phyloP scores from a whole-genome alignment of 441 rosid species.

The Isatis lusitanica region DNA sequence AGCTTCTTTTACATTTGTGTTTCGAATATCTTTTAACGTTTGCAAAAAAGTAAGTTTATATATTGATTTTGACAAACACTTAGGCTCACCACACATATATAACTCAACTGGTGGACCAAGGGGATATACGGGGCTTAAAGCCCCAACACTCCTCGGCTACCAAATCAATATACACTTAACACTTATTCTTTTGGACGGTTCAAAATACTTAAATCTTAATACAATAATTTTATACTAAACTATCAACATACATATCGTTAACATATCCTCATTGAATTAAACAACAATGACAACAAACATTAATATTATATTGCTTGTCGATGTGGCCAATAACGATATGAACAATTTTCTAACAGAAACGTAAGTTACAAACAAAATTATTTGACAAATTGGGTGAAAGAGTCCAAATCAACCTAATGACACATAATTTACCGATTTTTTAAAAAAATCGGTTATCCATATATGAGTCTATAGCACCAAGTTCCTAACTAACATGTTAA shows the following conservation, averaged over 20 bases:
- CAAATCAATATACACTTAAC: not conserved
- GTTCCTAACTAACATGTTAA: not conserved
- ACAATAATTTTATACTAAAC: not conserved
- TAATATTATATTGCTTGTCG: not conserved
- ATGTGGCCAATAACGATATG: not conserved
- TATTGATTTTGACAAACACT: too few species aligned
- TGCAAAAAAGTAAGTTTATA: too few species aligned
- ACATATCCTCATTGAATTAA: not conserved
- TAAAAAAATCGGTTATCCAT: not conserved
- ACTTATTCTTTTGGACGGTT: too few species aligned
- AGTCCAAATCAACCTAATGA: not conserved
- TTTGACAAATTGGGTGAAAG: not conserved
- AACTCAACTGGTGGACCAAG: not conserved
- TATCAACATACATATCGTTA: too few species aligned
- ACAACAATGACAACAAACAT: not conserved
- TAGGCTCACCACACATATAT: not conserved
- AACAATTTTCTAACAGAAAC: too few species aligned
- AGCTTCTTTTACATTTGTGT: too few species aligned
- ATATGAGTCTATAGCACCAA: not conserved
- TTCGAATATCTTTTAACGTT: too few species aligned
- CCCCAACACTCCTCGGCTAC: not conserved
- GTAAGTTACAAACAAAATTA: not conserved
- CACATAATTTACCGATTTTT: too few species aligned
- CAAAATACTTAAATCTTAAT: not conserved
- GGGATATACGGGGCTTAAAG: not conserved